These are phyloP conservation scores for Candida mattraensis DNA, from an alignment of 805 yeast species.

Conservation along the genomic window DNA sequence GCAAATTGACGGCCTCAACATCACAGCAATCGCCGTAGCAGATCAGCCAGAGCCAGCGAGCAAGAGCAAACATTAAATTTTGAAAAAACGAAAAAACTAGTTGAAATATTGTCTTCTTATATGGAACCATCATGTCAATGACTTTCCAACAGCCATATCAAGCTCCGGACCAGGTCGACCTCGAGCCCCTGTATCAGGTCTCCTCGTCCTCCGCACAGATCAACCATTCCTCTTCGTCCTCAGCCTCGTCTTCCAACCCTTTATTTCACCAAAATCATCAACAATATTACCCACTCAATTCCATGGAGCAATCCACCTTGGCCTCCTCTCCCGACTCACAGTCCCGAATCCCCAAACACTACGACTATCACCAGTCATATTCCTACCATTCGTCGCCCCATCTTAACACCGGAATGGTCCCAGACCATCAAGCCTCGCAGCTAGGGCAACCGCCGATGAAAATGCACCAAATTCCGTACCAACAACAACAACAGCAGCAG, in stretches of 20 bases:
- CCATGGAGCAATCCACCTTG: background rate
- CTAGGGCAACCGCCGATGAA: background rate
- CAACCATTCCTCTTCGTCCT: constrained; percentile 3
- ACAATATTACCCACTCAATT: background rate
- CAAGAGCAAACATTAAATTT: no score
- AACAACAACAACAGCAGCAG: constrained; percentile 4
- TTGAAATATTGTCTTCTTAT: no score
- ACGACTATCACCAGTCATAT: constrained; percentile 3
- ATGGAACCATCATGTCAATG: constrained; percentile 18
- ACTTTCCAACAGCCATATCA: constrained; percentile 16
- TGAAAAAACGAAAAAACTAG: no score
- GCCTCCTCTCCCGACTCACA: background rate
- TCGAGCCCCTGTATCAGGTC: constrained; percentile 5
- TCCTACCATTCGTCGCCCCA: constrained; percentile 1
- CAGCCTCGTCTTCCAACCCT: no score
- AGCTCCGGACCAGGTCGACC: constrained; percentile 7
- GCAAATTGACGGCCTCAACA: no score
- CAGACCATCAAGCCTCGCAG: background rate
- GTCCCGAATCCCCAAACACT: constrained; percentile 2
- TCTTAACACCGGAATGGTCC: constrained; percentile 1
- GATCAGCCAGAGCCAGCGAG: no score
- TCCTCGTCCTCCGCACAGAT: constrained; percentile 2
- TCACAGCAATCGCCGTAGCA: no score
- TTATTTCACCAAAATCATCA: no score
- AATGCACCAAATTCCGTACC: constrained; percentile 1